Evolutionary conservation across 208 protist species (phyloP), one percentile per base, ranked within the genome.

Genomic region (Leishmania gerbilli): DNA sequence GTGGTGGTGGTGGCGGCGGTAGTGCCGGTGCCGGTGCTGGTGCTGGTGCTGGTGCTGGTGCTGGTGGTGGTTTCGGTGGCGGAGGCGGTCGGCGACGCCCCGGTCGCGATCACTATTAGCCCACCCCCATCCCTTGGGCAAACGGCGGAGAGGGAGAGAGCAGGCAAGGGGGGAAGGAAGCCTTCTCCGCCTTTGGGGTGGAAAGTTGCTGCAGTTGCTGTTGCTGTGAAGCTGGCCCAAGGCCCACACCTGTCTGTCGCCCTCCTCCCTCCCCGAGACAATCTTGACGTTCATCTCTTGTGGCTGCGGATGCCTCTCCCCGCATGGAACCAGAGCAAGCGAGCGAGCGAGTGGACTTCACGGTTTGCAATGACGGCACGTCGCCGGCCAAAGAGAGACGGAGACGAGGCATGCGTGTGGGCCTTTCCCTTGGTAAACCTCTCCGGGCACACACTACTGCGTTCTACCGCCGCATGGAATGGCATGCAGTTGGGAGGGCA

Each of bases 41-140:
- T 9, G 47, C 42, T 58, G 40, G 68, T 31, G 74, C 47, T 31
- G 74, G 60, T 55, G 79, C 21, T 58, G 68, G 60, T 47, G 47
- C 62, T 42, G n/a, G 15, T 27, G 45, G n/a, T 65, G 69, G 65
- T 37, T 62, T 37, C 17, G 74, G 60, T 55, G 13, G 62, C 17
- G 81, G 68, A 3, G 75, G 74, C 42, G 74, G 77, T 49, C 82
- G 82, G 15, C 82, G 82, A n/a, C 82, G 78, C 37, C 77, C 49
- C 19, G 78, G 78, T n/a, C 82, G 79, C 21, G 82, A 86, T n/a
- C 77, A 82, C 62, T 79, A 76, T 60, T 85, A 68, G 42, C 51
- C 27, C 21, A 9, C 31, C 56, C 42, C 31, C 2, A 21, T 24
- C 7, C 67, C 40, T 37, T 2, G 27, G 62, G 11, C 31, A 40